Base-by-base conservation (phyloP, 768 basidiomycete species). In the Tremella mesenterica region DNA sequence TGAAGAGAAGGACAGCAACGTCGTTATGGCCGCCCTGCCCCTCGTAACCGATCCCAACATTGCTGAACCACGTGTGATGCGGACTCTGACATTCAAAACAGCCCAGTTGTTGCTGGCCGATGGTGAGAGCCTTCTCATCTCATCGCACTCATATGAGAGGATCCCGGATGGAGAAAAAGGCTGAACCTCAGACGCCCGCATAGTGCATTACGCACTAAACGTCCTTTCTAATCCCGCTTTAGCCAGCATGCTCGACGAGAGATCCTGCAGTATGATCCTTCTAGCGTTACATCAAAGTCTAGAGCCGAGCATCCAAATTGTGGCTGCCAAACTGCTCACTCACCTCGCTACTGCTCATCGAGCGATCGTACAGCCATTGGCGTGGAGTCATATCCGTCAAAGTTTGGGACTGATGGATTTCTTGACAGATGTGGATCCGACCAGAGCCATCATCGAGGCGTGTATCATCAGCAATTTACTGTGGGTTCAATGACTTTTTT, bases 391-490 rank as follows among this genome's bases (percentile, higher is more conserved):
- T 56, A 63, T 69, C 36, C 52, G 67, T 6, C 67, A 69, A 43
- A 56, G 53, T 18, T 49, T 69, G 1, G 61, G 60, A 21, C 44
- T 65, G 30, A 65, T 69, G 61, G 64, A 65, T 43, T 69, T 65
- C 43, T 50, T 69, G 13, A 55, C 59, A 9, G 54, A 27, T 9
- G 58, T 65, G 4, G 64, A 65, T 51, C 64, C 67, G 12, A 61
- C 50, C 18, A 31, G 62, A 12, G 67, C 67, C 14, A 54, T 64
- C 16, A 54, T 65, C 34, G 67, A 69, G 41, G 67, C 67, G 10
- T 69, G 67, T 43, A 64, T 69, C 47, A 64, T 69, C 49, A 66
- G 64, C 46, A 69, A 69, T 46, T 45, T 69, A 0, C 44, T 69
- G 66, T 68, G 50, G 49, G 60, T 43, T 6, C 21, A 23, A 28